Evolutionary conservation across 768 basidiomycete genomes (phyloP), one percentile per base, ranked within the genome.

Genomic region (Cyathus striatus): DNA sequence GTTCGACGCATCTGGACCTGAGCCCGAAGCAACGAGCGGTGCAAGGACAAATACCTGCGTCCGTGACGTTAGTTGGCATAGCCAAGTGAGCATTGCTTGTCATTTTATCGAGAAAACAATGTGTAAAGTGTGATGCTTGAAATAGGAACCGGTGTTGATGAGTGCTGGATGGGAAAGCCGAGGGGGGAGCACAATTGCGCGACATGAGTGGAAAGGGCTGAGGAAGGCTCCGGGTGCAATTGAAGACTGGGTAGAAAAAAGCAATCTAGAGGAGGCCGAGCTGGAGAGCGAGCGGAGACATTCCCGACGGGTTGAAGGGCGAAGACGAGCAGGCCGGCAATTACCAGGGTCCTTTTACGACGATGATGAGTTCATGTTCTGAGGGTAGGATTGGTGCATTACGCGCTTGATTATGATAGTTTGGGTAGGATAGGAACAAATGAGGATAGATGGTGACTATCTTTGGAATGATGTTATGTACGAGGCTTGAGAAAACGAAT

Each of bases 151-250:
- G 27, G 82, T 86, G 17, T 58, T 99, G 37, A 86, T 99, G 83
- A 92, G 87, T 49, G 90, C 88, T 5, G 92, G 81, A 3, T 98
- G 96, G 95, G 82, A 86, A 33, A 73, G 67, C 27, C 64, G 71
- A 23, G 75, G 73, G 16, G 81, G 83, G 10, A 92, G 90, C 26
- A 74, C 81, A 33, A 78, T 99, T 18, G 95, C 94, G 4, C 75
- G 87, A 51, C 96, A 99, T 52, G 90, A 97, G 64, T 99, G 93
- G 90, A 96, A 94, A 63, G 93, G 94, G 5, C 65, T 94, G 42
- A 75, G 77, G 1, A 94, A 91, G 63, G 76, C 80, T 66, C 60
- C 62, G 0, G 70, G 78, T 27, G 65, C 64, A 4, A 56, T 96
- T 37, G 84, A 91, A 53, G 90, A 93, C 55, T 85, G 80, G 73